Evolutionary conservation across 2,329 filamentous ascomycete genomes (phyloP).

Genomic region (Aspergillus pseudotamarii): DNA sequence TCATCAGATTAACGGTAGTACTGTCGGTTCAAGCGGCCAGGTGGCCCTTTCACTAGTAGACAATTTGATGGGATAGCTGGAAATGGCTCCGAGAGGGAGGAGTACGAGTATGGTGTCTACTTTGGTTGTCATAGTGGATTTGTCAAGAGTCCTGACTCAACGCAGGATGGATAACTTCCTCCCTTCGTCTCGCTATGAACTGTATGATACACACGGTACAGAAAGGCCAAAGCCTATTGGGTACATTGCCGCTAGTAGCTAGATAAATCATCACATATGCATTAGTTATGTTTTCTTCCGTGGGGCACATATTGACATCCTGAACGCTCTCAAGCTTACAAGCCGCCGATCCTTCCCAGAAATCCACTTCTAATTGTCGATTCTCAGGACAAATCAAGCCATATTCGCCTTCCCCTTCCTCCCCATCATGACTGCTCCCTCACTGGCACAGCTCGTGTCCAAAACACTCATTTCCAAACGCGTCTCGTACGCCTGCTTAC

Average conservation of each 20-base stretch:
- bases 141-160: background rate
- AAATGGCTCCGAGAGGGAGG: background rate
- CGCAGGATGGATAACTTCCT: background rate
- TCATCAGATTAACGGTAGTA: background rate
- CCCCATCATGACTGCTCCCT: conserved; percentile 15
- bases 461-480: conserved; percentile 28
- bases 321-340: too few species aligned
- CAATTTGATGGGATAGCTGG: background rate
- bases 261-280: background rate
- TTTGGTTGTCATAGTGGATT: background rate
- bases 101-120: too few species aligned
- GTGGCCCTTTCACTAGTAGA: background rate
- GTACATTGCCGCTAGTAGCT: too few species aligned
- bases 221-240: too few species aligned
- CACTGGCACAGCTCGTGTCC: conserved; percentile 17
- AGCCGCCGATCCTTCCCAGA: background rate
- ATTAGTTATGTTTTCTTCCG: background rate
- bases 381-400: conserved; percentile 1
- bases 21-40: background rate
- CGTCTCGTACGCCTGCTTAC: conserved; percentile 24
- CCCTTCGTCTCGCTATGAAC: too few species aligned
- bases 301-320: background rate
- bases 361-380: background rate
- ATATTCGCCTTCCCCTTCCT: conserved; percentile 13
- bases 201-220: too few species aligned